Base-by-base conservation (phyloP, 2,329 filamentous ascomycete species). In the Penicillium sp. region DNA sequence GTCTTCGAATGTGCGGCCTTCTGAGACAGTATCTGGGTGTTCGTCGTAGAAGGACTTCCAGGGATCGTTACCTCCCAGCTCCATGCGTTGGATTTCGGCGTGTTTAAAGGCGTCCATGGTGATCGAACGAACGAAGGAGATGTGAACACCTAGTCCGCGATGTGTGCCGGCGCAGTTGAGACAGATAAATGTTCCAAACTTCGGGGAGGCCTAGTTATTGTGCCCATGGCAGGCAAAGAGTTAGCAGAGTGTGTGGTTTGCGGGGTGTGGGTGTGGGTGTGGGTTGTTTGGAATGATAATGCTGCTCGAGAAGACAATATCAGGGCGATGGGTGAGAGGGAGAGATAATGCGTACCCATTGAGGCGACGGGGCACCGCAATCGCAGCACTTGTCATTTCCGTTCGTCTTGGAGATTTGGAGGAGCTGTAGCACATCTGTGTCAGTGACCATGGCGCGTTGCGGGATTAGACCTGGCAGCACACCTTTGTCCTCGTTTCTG, bases 21-120 rank as follows among this genome's bases (percentile, higher is more conserved):
- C 81, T 75, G 87, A 85, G 70, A 86, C 80, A 45, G 86, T 90
- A 48, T 86, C 80, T 53, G 84, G 78, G 68, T 90, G 87, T 57
- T 81, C 78, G 67, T 96, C 89, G 75, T 96, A 99, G 78, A 97
- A 97, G 25, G 83, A 80, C 66, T 88, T 88, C 88, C 92, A 97
- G 16, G 87, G 84, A 60, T 89, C 87, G 77, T 99, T 99, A 53
- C 94, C 94, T 45, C 93, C 94, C 23, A 89, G 81, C 58, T 92
- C 86, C 94, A 99, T 97, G 65, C 92, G 89, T 76, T 91, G 88
- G 69, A 97, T 93, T 77, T 99, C 94, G 68, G 84, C 84, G 63
- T 87, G 85, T 76, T 99, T 99, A 82, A 99, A 97, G 56, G 92
- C 92, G 79, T 99, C 94, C 94, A 99, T 99, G 60, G 91, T 96